These are phyloP conservation scores for Piper longum DNA, from an alignment of 164 flowering plant species.

Conservation along the genomic window DNA sequence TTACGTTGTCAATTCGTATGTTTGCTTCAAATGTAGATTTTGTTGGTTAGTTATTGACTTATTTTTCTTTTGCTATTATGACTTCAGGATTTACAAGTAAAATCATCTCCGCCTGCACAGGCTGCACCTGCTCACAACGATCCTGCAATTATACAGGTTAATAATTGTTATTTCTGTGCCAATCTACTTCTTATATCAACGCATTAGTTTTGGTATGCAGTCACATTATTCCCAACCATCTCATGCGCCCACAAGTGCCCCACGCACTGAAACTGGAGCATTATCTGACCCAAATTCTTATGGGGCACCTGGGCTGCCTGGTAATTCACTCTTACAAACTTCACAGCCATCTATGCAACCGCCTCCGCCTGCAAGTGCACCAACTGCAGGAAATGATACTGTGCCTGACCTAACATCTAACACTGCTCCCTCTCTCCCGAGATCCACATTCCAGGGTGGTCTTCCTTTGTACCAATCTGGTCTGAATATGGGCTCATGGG, in stretches of 20 bases:
- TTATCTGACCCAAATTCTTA: constrained; percentile 37
- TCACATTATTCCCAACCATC: constrained; percentile 69
- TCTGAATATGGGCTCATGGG: constrained; percentile 62
- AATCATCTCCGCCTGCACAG: constrained; percentile 72
- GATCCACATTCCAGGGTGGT: constrained; percentile 57
- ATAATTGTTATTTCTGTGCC: not conserved
- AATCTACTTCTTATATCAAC: not conserved
- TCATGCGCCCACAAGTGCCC: constrained; percentile 42
- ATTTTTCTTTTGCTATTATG: constrained; percentile 1
- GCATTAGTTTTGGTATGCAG: constrained; percentile 26
- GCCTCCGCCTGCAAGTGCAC: not conserved
- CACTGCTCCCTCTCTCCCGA: constrained; percentile 33
- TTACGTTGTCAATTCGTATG: too few relatives aligned
- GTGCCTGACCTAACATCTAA: constrained; percentile 38
- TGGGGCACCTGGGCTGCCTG: constrained; percentile 12
- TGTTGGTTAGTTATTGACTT: too few relatives aligned
- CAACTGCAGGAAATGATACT: constrained; percentile 20
- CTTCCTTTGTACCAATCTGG: constrained; percentile 76
- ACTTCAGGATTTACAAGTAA: constrained; percentile 83
- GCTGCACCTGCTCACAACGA: constrained; percentile 53
- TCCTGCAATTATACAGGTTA: constrained; percentile 89
- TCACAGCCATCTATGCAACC: not conserved
- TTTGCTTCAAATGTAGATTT: too few relatives aligned
- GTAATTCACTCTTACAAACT: not conserved
- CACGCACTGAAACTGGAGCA: constrained; percentile 38